Evolutionary conservation across 2,329 filamentous ascomycete genomes (phyloP).

Genomic region (Aspergillus arachidicola): DNA sequence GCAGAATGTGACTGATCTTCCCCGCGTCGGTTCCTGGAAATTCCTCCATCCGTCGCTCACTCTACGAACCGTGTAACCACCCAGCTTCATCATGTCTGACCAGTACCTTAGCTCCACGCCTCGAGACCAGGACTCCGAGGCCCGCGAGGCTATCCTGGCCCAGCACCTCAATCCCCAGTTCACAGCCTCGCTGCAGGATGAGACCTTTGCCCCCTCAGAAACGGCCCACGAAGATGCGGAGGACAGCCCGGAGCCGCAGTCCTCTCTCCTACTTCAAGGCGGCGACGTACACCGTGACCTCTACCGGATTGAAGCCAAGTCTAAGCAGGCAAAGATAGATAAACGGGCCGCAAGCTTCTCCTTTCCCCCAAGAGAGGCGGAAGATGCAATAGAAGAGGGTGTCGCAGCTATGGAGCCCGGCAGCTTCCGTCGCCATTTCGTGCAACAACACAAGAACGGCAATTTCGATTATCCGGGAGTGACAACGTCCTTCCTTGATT

Average conservation of each 20-base stretch:
- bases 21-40: neutral
- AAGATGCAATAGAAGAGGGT: slow-evolving; percentile 34
- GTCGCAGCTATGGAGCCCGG: slow-evolving; percentile 54
- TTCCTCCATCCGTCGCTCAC: neutral
- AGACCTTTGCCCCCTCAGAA: neutral
- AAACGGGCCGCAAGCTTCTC: slow-evolving; percentile 71
- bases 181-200: neutral
- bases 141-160: neutral
- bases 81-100: neutral
- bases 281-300: slow-evolving; percentile 79
- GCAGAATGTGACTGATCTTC: neutral
- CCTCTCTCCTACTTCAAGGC: slow-evolving; percentile 71
- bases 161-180: slow-evolving; percentile 1
- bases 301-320: slow-evolving; percentile 69
- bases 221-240: neutral
- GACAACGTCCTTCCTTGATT: slow-evolving; percentile 65
- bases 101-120: neutral
- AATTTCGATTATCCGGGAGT: slow-evolving; percentile 16
- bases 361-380: slow-evolving; percentile 39
- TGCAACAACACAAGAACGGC: slow-evolving; percentile 42
- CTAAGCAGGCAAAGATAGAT: slow-evolving; percentile 45
- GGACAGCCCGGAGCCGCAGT: slow-evolving; percentile 48
- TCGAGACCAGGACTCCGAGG: neutral
- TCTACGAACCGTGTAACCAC: neutral
- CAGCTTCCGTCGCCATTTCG: slow-evolving; percentile 57